phyloP scores from a whole-genome alignment of 805 yeast species.

The Candida nitratophila region DNA sequence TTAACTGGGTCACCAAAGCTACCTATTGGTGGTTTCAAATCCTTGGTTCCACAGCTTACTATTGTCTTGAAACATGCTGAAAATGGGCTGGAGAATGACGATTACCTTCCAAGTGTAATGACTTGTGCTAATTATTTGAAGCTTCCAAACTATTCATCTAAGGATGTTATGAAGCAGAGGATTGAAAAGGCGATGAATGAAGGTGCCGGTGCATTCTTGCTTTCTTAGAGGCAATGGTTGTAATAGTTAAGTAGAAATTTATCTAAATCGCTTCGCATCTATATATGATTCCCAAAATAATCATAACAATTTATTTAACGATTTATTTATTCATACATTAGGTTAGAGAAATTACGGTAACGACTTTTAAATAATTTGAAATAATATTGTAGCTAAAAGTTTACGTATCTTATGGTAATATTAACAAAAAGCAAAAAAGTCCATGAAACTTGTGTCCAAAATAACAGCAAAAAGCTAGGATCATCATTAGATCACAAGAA shows the following conservation, averaged over 20 bases:
- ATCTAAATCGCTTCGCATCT: not conserved
- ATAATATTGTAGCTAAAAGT: too few relatives aligned
- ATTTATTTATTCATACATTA: too few relatives aligned
- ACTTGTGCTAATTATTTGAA: conserved; percentile 94
- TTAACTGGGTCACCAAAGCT: conserved; percentile 89
- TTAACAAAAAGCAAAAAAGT: too few relatives aligned
- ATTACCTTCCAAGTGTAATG: conserved; percentile 93
- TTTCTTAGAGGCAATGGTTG: conserved; percentile 58
- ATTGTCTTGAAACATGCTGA: conserved; percentile 84
- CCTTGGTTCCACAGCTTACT: conserved; percentile 74
- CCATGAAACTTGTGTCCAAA: too few relatives aligned
- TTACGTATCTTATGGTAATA: too few relatives aligned
- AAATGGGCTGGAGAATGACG: conserved; percentile 59
- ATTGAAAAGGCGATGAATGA: conserved; percentile 70
- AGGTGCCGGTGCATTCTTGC: conserved; percentile 81
- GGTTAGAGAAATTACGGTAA: too few relatives aligned
- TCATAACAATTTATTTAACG: too few relatives aligned
- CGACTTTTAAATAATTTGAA: too few relatives aligned
- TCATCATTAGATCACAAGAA: too few relatives aligned
- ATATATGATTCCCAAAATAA: too few relatives aligned
- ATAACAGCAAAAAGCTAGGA: too few relatives aligned
- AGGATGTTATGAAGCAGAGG: conserved; percentile 49
- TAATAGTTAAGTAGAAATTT: too few relatives aligned
- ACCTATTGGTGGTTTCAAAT: conserved; percentile 90
- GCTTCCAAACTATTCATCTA: conserved; percentile 71